Percentiles rank a stretch among this genome's conserved stretches.
These are phyloP conservation scores for Pestalotiopsis sp. DNA, from an alignment of 2,329 filamentous ascomycete species.

Conservation along the genomic window DNA sequence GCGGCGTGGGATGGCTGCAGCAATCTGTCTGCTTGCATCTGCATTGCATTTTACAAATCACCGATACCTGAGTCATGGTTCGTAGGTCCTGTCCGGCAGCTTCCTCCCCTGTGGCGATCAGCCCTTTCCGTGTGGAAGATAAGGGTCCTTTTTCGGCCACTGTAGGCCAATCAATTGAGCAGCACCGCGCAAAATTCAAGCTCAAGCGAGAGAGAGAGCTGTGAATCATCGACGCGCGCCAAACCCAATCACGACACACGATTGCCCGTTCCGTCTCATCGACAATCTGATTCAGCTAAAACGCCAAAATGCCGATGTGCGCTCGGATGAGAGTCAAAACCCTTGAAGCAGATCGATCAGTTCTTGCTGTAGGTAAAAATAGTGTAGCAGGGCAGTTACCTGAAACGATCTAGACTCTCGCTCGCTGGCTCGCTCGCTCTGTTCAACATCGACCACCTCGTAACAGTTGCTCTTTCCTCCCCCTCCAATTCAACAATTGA, in stretches of 20 bases:
- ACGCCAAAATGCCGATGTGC: not conserved
- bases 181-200: not conserved
- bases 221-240: not conserved
- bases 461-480: not conserved
- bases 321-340: not conserved
- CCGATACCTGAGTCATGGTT: not conserved
- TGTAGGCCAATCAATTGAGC: not conserved
- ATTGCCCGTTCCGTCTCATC: not conserved
- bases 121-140: not conserved
- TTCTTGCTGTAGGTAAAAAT: not conserved
- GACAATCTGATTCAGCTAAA: not conserved
- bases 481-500: not conserved
- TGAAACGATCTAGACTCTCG: not conserved
- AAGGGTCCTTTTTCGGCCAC: not conserved
- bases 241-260: not conserved
- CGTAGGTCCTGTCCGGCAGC: not conserved
- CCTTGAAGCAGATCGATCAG: not conserved
- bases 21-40: not conserved
- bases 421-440: not conserved
- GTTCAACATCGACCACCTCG: not conserved
- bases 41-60: not conserved
- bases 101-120: slow-evolving; percentile 3
- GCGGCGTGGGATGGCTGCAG: not conserved
- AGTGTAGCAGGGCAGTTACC: not conserved
- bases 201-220: not conserved